Conservation (phyloP, 176 grass and related monocot genomes). For the Phyllostachys edulis region DNA sequence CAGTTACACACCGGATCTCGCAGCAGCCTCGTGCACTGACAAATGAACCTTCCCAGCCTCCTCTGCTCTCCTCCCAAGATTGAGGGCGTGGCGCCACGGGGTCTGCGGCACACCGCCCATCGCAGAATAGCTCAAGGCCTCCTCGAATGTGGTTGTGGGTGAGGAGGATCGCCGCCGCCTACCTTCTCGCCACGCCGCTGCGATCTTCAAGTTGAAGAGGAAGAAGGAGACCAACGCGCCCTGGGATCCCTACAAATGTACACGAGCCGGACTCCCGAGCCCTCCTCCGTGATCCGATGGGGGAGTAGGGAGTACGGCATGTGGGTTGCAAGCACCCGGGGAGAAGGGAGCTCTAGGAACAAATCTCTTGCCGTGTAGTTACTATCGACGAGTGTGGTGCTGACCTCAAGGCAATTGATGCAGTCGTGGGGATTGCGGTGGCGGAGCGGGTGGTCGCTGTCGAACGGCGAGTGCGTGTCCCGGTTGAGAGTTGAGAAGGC, state of each 20-base stretch:
- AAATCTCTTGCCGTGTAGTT: not conserved
- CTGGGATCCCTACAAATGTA: not conserved
- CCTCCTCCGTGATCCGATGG: not conserved
- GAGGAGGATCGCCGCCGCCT: not conserved
- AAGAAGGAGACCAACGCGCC: not conserved
- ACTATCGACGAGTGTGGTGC: not conserved
- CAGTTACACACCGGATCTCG: no score
- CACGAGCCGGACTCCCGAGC: not conserved
- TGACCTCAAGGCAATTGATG: not conserved
- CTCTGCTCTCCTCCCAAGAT: no score
- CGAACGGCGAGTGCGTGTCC: not conserved
- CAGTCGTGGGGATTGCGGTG: not conserved
- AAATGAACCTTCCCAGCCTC: no score
- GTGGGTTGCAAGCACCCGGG: not conserved
- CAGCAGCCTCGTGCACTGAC: no score
- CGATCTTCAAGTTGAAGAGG: not conserved
- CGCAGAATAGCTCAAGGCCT: no score
- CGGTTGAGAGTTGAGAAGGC: conserved; percentile 18
- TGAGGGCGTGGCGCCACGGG: no score
- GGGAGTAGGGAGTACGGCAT: not conserved
- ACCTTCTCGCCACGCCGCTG: fast-evolving
- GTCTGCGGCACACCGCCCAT: no score
- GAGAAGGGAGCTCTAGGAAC: not conserved
- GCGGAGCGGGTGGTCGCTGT: not conserved
- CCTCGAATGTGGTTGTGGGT: not conserved